Conservation (phyloP, 805 yeast genomes). For the Yamadazyma phyllophila region DNA sequence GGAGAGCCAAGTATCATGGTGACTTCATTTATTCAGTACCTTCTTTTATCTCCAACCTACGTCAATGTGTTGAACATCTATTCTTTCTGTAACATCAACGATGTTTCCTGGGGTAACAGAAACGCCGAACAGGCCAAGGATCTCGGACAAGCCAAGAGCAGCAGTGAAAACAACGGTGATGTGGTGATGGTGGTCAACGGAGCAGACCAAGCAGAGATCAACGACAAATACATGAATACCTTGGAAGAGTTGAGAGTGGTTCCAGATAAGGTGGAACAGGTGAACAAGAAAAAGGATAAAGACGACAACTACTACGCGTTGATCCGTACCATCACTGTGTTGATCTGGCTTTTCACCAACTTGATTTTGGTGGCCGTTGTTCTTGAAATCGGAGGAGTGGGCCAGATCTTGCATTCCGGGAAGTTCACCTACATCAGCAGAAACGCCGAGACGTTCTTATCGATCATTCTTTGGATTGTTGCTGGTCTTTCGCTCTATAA, state of each 20-base stretch:
- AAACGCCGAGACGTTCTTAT: slow-evolving; percentile 65
- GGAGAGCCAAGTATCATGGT: slow-evolving; percentile 93
- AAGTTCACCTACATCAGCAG: slow-evolving; percentile 29
- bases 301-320: slow-evolving; percentile 86
- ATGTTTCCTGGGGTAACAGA: slow-evolving; percentile 96
- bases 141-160: slow-evolving; percentile 79
- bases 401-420: slow-evolving; percentile 32
- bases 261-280: slow-evolving; percentile 27
- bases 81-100: slow-evolving; percentile 95
- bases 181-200: slow-evolving; percentile 52
- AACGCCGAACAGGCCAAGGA: slow-evolving; percentile 68
- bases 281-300: slow-evolving; percentile 22
- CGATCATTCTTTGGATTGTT: slow-evolving; percentile 89
- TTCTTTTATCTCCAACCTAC: slow-evolving; percentile 83
- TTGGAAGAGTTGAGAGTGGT: slow-evolving; percentile 51
- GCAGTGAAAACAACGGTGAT: slow-evolving; percentile 29
- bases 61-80: slow-evolving; percentile 89
- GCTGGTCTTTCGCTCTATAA: slow-evolving; percentile 86
- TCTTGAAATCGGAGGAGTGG: slow-evolving; percentile 77
- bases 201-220: slow-evolving; percentile 72
- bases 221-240: slow-evolving; percentile 66
- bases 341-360: slow-evolving; percentile 86
- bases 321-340: slow-evolving; percentile 83
- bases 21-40: slow-evolving; percentile 81
- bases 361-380: slow-evolving; percentile 80